phyloP scores from a whole-genome alignment of 768 basidiomycete species.

The Russula griseocarnosa region DNA sequence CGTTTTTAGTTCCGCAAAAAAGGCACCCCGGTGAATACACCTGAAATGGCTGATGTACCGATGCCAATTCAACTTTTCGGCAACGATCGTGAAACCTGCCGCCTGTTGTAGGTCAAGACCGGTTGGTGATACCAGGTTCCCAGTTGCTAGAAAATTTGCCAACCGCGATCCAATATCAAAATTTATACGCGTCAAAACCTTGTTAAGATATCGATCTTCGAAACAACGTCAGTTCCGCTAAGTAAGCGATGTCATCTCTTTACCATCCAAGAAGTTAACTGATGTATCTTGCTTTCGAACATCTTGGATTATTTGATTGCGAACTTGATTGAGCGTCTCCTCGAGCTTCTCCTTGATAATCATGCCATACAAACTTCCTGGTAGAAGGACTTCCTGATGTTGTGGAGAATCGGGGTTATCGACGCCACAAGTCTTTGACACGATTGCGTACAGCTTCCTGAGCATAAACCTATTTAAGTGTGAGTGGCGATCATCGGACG shows the following conservation, averaged over 20 bases:
- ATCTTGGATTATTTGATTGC: slow-evolving; percentile 65
- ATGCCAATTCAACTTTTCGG: slow-evolving; percentile 97
- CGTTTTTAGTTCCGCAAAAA: slow-evolving; percentile 98
- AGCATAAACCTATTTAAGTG: slow-evolving; percentile 78
- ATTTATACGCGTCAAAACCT: slow-evolving; percentile 70
- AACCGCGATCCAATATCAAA: slow-evolving; percentile 90
- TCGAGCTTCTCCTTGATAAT: slow-evolving; percentile 97
- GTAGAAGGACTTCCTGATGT: slow-evolving; percentile 94
- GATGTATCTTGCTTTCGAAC: slow-evolving; percentile 65
- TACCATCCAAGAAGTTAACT: slow-evolving; percentile 89
- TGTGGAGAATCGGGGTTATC: slow-evolving; percentile 99
- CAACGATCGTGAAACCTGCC: slow-evolving; percentile 97
- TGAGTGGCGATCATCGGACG: background rate
- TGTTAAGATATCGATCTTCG: slow-evolving; percentile 76
- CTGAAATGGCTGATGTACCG: slow-evolving; percentile 98
- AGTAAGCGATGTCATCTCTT: slow-evolving; percentile 33
- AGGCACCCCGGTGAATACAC: slow-evolving; percentile 97
- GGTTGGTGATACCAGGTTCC: slow-evolving; percentile 89
- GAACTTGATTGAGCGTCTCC: slow-evolving; percentile 74
- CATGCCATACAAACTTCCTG: slow-evolving; percentile 90
- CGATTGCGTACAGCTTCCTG: slow-evolving; percentile 87
- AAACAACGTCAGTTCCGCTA: background rate
- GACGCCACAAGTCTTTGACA: slow-evolving; percentile 82
- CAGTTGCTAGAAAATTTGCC: slow-evolving; percentile 94
- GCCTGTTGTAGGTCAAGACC: slow-evolving; percentile 97